phyloP scores from a whole-genome alignment of 345 rosid species.

The Nephelium lappaceum region DNA sequence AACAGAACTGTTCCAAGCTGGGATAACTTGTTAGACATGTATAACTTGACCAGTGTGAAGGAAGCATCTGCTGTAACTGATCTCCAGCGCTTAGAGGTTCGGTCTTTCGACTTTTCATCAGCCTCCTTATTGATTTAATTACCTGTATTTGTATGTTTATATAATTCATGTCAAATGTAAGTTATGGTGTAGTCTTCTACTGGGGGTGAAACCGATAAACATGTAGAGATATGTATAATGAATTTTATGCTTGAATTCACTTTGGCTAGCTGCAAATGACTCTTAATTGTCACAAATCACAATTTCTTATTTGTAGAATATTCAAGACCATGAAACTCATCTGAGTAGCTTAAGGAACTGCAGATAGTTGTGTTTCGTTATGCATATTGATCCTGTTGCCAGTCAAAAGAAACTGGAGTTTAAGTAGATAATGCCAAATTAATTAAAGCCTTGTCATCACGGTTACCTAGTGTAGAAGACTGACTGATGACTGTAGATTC shows the following conservation, averaged over 20 bases:
- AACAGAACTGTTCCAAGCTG: slow-evolving; percentile 72
- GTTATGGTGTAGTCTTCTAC: neutral
- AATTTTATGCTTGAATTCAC: neutral
- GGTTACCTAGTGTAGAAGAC: neutral
- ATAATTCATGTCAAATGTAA: neutral
- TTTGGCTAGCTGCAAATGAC: neutral
- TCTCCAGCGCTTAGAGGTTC: slow-evolving; percentile 94
- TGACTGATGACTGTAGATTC: neutral
- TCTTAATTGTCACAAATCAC: neutral
- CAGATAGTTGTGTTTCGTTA: neutral
- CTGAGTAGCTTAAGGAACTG: neutral
- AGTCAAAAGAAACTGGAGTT: neutral
- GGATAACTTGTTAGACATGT: slow-evolving; percentile 63
- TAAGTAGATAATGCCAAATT: neutral
- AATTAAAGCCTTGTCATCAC: neutral
- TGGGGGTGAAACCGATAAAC: neutral
- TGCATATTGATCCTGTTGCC: neutral
- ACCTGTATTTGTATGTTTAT: neutral
- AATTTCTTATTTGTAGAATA: neutral
- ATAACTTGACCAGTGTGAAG: slow-evolving; percentile 69
- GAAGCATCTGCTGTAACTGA: slow-evolving; percentile 77
- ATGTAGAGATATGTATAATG: neutral
- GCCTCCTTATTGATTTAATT: slow-evolving; percentile 4
- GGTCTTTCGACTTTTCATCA: slow-evolving; percentile 7
- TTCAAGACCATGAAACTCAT: neutral